Percentiles rank a stretch among this genome's conserved stretches.
Evolutionary conservation across 305 asterid species (phyloP).

Genomic region (Withania somnifera): DNA sequence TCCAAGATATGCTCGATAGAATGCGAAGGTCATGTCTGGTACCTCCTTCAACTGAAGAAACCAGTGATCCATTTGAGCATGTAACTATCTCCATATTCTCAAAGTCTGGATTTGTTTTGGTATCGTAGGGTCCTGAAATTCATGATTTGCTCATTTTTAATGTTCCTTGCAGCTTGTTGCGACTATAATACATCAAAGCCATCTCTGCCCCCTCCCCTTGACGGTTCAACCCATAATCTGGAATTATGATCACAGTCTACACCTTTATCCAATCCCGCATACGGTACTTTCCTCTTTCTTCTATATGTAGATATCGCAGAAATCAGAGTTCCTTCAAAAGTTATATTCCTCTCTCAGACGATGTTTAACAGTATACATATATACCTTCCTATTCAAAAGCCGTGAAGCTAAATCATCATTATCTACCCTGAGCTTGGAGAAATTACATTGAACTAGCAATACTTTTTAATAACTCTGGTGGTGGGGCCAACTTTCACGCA

Average conservation of each 20-base stretch:
- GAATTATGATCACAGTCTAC: slow-evolving; percentile 91
- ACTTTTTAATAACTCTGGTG: no score
- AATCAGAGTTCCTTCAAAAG: neutral
- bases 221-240: slow-evolving; percentile 81
- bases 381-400: neutral
- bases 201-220: slow-evolving; percentile 93
- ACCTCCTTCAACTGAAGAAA: slow-evolving; percentile 83
- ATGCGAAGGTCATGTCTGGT: slow-evolving; percentile 83
- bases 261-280: slow-evolving; percentile 88
- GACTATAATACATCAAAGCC: slow-evolving; percentile 90
- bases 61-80: slow-evolving; percentile 86
- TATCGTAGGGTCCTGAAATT: neutral
- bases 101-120: neutral
- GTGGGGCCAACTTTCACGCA: no score
- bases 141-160: slow-evolving; percentile 2
- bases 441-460: neutral
- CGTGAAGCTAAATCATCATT: neutral
- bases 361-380: neutral
- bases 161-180: slow-evolving; percentile 72
- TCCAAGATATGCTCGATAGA: slow-evolving; percentile 81
- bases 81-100: slow-evolving; percentile 30
- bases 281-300: slow-evolving; percentile 37
- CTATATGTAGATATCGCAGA: neutral
- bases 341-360: neutral
- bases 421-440: neutral